Percentiles rank a stretch among this genome's conserved stretches.
Evolutionary conservation across 2,329 filamentous ascomycete species (phyloP).

Genomic region (Macrophomina pseudophaseolina): DNA sequence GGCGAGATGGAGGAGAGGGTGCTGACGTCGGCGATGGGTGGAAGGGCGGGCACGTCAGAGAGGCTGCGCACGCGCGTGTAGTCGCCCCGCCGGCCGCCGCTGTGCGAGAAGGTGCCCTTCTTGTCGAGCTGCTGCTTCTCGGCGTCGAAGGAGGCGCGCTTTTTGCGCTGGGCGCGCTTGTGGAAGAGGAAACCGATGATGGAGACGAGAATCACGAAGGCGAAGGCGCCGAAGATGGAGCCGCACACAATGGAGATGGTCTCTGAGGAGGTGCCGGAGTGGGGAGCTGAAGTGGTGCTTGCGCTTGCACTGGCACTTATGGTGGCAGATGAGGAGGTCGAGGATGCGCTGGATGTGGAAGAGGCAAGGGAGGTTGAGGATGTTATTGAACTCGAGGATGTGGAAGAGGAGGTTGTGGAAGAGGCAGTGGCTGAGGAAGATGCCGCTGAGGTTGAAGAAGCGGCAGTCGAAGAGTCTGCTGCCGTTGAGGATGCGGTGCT

Average conservation of each 20-base stretch:
- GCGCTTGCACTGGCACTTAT: constrained; percentile 1
- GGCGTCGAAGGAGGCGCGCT: constrained; percentile 5
- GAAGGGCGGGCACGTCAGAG: not conserved
- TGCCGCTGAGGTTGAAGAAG: not conserved
- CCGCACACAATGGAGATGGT: constrained; percentile 14
- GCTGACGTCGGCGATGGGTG: not conserved
- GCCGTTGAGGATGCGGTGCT: not conserved
- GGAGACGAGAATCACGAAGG: constrained; percentile 20
- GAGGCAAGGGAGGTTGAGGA: not conserved
- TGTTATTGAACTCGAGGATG: constrained; percentile 1
- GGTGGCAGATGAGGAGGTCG: not conserved
- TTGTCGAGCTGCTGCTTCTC: constrained; percentile 7
- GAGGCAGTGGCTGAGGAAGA: not conserved
- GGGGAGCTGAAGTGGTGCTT: not conserved
- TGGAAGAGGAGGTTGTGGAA: not conserved
- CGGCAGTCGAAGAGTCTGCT: not conserved
- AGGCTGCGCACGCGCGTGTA: constrained; percentile 13
- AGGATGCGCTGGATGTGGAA: not conserved
- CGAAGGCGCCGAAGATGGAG: constrained; percentile 21
- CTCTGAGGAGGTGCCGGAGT: not conserved
- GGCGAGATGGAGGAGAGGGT: not conserved
- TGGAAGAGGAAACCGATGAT: constrained; percentile 10
- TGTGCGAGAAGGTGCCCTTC: not conserved
- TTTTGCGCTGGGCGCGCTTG: constrained; percentile 16
- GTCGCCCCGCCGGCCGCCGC: not conserved